Conservation (phyloP, 257 asterid genomes). For the Capsicum chinense region DNA sequence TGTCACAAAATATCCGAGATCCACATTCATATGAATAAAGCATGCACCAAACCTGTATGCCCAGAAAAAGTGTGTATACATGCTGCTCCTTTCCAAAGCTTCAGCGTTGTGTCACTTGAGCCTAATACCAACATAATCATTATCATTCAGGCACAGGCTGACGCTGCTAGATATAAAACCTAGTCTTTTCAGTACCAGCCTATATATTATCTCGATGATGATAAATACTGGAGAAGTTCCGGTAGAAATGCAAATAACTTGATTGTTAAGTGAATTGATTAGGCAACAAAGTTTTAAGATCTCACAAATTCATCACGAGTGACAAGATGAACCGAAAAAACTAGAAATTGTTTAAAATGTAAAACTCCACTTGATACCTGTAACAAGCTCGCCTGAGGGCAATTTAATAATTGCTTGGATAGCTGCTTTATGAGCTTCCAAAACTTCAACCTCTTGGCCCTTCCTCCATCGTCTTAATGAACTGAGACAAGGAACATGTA, state of each 20-base stretch:
- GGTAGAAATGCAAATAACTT: background rate
- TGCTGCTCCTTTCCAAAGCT: constrained; percentile 91
- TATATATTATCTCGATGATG: background rate
- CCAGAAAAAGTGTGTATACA: constrained; percentile 77
- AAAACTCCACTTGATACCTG: constrained; percentile 56
- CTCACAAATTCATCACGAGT: background rate
- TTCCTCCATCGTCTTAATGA: constrained; percentile 91
- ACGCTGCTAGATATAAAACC: background rate
- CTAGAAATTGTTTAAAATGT: background rate
- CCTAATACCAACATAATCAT: constrained; percentile 57
- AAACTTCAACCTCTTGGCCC: constrained; percentile 71
- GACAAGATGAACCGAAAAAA: background rate
- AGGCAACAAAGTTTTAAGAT: constrained; percentile 12
- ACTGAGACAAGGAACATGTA: constrained; percentile 47
- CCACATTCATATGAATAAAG: background rate
- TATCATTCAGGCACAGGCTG: background rate
- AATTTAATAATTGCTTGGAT: constrained; percentile 79
- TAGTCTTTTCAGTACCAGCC: background rate
- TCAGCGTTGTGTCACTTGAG: constrained; percentile 89
- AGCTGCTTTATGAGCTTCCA: constrained; percentile 90
- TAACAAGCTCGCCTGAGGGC: constrained; percentile 91
- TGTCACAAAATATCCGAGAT: background rate
- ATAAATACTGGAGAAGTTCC: constrained; percentile 14
- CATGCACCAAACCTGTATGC: constrained; percentile 71
- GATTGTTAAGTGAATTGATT: background rate